phyloP scores from a whole-genome alignment of 1,139 yeast genomes.

The Williopsis jadinii region DNA sequence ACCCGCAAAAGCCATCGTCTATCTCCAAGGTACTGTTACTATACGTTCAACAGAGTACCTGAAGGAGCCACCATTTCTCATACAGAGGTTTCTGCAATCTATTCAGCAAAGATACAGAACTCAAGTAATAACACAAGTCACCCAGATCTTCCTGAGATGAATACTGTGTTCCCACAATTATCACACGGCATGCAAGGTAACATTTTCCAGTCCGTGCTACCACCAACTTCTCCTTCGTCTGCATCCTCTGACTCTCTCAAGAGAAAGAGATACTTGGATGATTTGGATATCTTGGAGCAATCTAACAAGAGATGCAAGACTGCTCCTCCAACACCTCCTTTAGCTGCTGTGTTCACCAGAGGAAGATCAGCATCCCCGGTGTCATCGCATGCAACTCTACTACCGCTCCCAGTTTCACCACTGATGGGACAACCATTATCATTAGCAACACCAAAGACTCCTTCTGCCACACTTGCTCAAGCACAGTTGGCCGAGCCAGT shows the following conservation, averaged over 20 bases:
- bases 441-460: constrained; percentile 11
- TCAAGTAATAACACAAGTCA: background rate
- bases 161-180: constrained; percentile 1
- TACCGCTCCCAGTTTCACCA: constrained; percentile 7
- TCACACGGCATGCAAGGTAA: background rate
- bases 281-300: constrained; percentile 17
- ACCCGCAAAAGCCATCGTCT: too few species aligned
- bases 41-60: too few species aligned
- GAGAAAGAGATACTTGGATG: constrained; percentile 21
- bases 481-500: constrained; percentile 2
- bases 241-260: constrained; percentile 2
- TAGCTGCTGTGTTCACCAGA: constrained; percentile 10
- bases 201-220: too few species aligned
- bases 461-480: constrained; percentile 3
- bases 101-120: too few species aligned
- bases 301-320: constrained; percentile 37
- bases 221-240: constrained; percentile 1
- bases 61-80: background rate
- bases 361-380: constrained; percentile 14
- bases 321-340: constrained; percentile 44
- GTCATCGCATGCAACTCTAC: constrained; percentile 7
- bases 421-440: constrained; percentile 4
- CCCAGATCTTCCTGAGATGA: constrained; percentile 1
- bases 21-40: too few species aligned
- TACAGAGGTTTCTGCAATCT: background rate